Base-by-base conservation (phyloP, 2,329 filamentous ascomycete genomes). In the Penicillium digitatum region DNA sequence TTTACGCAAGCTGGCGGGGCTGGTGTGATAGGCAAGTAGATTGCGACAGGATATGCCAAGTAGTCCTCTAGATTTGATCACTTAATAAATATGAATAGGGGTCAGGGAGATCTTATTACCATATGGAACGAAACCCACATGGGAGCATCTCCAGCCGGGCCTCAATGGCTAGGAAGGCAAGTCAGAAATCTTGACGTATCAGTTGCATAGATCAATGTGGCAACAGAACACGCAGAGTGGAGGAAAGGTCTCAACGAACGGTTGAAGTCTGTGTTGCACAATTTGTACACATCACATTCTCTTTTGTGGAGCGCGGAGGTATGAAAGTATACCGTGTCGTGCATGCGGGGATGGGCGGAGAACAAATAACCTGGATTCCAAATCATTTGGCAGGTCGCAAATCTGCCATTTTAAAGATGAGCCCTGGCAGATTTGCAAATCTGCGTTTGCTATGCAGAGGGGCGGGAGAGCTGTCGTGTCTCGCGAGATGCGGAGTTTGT, bases 51-150 rank as follows among this genome's bases (percentile, higher is more conserved):
- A 48, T 42, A 31, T 29, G 46, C 14, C 14, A 20, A 39, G n/a
- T 16, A 39, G 24, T n/a, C n/a, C n/a, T n/a, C n/a, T n/a, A n/a
- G n/a, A n/a, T n/a, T n/a, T n/a, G n/a, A n/a, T n/a, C n/a, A n/a
- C n/a, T n/a, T n/a, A n/a, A n/a, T n/a, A n/a, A n/a, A n/a, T n/a
- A n/a, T n/a, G n/a, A n/a, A n/a, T n/a, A n/a, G n/a, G n/a, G n/a
- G n/a, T n/a, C n/a, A n/a, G n/a, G n/a, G n/a, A 39, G 18, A 53
- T 47, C 8, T 29, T 9, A 20, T 22, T 16, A 39, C 46, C 38
- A 54, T 37, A 54, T 54, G 51, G 32, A 34, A 10, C n/a, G 2
- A 10, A 49, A 49, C 20, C 52, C 52, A 54, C 52, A 47, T 54
- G 52, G 40, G 7, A 43, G 14, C 4, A 12, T 27, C 18, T 43